Percentiles rank a stretch among this genome's conserved stretches.
These are phyloP conservation scores for Dalbergia cochinchinensis DNA, from an alignment of 306 rosid species.

Conservation along the genomic window DNA sequence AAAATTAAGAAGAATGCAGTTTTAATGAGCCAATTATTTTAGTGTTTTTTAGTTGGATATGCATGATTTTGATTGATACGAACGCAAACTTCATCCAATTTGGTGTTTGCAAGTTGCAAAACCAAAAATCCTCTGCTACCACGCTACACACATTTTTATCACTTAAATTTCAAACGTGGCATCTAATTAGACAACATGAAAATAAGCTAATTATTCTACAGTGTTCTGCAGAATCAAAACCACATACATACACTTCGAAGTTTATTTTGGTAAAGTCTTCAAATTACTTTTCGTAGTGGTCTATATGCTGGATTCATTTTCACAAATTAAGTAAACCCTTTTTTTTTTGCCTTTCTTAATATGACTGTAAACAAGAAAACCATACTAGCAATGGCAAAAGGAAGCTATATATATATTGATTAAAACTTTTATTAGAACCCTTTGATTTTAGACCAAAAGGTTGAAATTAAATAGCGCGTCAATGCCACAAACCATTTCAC, in stretches of 20 bases:
- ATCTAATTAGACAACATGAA: not conserved
- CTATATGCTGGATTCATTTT: not conserved
- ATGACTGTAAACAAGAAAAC: too few species aligned
- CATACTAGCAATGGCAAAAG: not conserved
- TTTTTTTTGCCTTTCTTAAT: not conserved
- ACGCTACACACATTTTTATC: constrained; percentile 2
- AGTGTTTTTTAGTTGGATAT: not conserved
- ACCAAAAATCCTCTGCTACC: not conserved
- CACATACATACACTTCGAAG: not conserved
- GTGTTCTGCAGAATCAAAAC: not conserved
- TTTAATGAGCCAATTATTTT: constrained; percentile 4
- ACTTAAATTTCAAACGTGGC: constrained; percentile 22
- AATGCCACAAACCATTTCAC: too few species aligned
- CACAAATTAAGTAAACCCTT: not conserved
- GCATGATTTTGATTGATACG: constrained; percentile 17
- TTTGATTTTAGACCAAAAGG: not conserved
- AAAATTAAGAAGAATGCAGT: not conserved
- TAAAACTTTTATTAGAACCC: not conserved
- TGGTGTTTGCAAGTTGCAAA: not conserved
- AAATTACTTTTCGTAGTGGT: constrained; percentile 8
- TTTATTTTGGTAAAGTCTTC: constrained; percentile 10
- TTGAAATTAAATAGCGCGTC: not conserved
- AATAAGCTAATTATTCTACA: not conserved
- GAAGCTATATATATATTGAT: not conserved
- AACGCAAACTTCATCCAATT: not conserved